Evolutionary conservation across 805 yeast genomes (phyloP).

Genomic region (Suhomyces sp.): DNA sequence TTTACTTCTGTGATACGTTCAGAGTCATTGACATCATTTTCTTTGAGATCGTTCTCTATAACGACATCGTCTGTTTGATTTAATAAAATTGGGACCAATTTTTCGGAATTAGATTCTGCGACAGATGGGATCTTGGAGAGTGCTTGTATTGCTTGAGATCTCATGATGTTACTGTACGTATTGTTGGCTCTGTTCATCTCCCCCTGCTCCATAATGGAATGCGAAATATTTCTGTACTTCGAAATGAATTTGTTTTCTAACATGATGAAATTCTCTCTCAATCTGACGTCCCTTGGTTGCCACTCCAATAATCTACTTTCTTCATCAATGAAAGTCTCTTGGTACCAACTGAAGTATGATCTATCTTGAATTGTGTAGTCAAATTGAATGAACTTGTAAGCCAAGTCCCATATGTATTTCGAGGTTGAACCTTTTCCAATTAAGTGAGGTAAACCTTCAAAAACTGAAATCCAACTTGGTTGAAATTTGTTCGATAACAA

Average conservation of each 20-base stretch:
- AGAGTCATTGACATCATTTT: constrained; percentile 5
- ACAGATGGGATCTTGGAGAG: constrained; percentile 58
- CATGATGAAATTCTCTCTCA: constrained; percentile 40
- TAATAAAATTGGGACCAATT: constrained; percentile 58
- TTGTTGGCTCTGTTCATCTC: constrained; percentile 36
- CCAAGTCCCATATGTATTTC: constrained; percentile 55
- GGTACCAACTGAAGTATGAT: constrained; percentile 12
- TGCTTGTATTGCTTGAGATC: constrained; percentile 58
- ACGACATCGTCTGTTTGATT: constrained; percentile 28
- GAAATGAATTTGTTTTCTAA: constrained; percentile 20
- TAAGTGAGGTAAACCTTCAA: constrained; percentile 55
- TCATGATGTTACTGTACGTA: constrained; percentile 43
- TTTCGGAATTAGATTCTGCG: constrained; percentile 63
- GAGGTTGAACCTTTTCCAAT: constrained; percentile 25
- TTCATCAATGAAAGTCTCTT: constrained; percentile 3
- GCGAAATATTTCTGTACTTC: constrained; percentile 31
- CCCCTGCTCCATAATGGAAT: constrained; percentile 39
- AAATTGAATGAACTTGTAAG: constrained; percentile 33
- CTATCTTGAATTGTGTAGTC: constrained; percentile 20
- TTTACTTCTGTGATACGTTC: constrained; percentile 3
- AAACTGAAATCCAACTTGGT: constrained; percentile 81
- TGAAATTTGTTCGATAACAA: constrained; percentile 71
- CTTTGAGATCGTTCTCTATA: constrained; percentile 18
- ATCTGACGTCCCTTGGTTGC: constrained; percentile 46
- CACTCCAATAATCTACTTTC: constrained; percentile 27